A percentile compares a stretch with the other conserved stretches of the same genome.
Conservation (phyloP, 1,284 basidiomycete species). For the Inonotus hispidus region DNA sequence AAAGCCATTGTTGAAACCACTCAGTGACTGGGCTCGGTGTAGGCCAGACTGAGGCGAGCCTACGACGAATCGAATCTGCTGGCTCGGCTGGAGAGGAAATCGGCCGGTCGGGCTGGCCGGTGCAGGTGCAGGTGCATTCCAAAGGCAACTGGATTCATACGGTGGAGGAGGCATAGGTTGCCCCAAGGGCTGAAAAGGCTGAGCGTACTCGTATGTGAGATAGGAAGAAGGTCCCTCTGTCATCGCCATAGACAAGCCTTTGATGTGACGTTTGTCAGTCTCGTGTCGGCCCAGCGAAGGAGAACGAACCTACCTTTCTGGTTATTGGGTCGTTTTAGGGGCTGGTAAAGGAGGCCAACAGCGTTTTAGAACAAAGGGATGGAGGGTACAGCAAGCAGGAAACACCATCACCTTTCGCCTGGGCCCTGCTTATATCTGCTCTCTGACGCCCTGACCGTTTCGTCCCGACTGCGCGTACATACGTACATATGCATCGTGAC, state of each 20-base stretch:
- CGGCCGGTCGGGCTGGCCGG: neutral
- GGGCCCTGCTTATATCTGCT: too few species aligned
- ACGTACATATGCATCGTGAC: neutral
- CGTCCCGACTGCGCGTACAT: neutral
- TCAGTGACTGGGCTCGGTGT: neutral
- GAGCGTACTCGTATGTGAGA: neutral
- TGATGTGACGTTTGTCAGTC: neutral
- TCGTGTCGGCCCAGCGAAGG: neutral
- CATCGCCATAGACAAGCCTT: neutral
- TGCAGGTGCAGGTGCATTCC: neutral
- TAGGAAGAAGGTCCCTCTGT: neutral
- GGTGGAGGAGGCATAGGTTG: neutral
- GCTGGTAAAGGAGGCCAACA: too few species aligned
- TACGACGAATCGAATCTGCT: neutral
- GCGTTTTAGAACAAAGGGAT: too few species aligned
- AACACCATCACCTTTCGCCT: too few species aligned
- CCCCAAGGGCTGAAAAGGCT: slow-evolving; percentile 3
- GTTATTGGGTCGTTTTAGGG: neutral
- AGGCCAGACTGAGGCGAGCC: neutral
- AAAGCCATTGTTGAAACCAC: neutral
- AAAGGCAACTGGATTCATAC: neutral
- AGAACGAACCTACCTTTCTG: neutral
- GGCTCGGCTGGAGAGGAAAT: neutral
- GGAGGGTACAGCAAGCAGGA: too few species aligned
- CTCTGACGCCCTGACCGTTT: too few species aligned